Conservation (phyloP, 495 filamentous ascomycete species). For the Hypoxylon cercidicola region DNA sequence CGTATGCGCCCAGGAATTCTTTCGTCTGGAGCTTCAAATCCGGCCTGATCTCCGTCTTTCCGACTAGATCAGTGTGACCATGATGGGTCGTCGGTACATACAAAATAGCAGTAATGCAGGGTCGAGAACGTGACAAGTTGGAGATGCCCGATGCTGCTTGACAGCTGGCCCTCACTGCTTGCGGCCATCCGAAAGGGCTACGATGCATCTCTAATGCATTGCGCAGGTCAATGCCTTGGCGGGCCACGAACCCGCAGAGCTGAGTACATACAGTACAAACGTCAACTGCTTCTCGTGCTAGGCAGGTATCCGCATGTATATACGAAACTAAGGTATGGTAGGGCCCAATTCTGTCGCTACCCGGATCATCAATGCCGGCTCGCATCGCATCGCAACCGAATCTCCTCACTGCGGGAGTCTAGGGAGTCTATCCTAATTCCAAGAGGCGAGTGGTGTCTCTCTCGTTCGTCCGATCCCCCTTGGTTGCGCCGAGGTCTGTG, state of each 20-base stretch:
- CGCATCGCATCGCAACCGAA: conserved; percentile 28
- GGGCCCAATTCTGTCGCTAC: conserved; percentile 18
- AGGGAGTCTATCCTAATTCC: conserved; percentile 2
- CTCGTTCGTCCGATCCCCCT: conserved; percentile 25
- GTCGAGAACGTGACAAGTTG: conserved; percentile 44
- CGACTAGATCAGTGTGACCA: conserved; percentile 44
- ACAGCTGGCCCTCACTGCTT: conserved; percentile 42
- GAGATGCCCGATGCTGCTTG: conserved; percentile 45
- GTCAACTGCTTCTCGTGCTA: conserved; percentile 15
- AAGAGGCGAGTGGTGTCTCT: conserved; percentile 9
- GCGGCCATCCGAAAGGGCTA: conserved; percentile 35
- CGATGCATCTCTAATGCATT: conserved; percentile 43
- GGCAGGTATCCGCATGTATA: background rate
- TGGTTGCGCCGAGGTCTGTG: conserved; percentile 29
- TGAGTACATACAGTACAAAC: conserved; percentile 9
- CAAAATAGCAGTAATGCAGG: conserved; percentile 31
- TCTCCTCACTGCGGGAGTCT: conserved; percentile 15
- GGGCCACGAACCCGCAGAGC: conserved; percentile 37
- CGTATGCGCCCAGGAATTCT: conserved; percentile 27
- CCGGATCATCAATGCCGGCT: conserved; percentile 33
- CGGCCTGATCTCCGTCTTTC: conserved; percentile 44
- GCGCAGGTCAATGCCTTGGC: conserved; percentile 43
- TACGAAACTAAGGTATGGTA: background rate
- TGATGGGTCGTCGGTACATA: conserved; percentile 23
- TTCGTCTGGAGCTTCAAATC: conserved; percentile 36